These are phyloP conservation scores for Syncephalastrum racemosum DNA, from an alignment of 371 early-diverging fungal species.

Conservation along the genomic window DNA sequence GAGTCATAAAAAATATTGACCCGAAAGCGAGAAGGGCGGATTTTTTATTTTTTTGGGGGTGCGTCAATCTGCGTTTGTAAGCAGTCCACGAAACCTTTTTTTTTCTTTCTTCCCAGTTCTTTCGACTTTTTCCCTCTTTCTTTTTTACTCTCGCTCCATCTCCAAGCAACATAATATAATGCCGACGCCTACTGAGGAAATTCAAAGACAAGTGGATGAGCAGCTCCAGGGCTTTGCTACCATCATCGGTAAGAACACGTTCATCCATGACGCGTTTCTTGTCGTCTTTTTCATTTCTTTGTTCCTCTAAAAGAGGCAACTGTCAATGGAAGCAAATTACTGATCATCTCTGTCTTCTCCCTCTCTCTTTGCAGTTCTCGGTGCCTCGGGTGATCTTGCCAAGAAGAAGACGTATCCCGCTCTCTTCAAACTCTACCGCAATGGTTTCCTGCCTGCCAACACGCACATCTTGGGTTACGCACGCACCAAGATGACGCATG, in stretches of 20 bases:
- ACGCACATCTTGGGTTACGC: conserved; percentile 93
- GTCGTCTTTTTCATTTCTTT: too few species aligned
- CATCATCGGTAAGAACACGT: conserved; percentile 48
- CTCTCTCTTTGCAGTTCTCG: conserved; percentile 59
- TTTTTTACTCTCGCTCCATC: neutral
- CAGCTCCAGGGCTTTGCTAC: conserved; percentile 47
- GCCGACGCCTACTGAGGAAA: conserved; percentile 39
- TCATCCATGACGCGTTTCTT: neutral
- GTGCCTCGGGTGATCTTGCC: conserved; percentile 92
- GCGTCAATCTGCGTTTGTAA: conserved; percentile 11
- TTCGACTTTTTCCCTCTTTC: conserved; percentile 5
- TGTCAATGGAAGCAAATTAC: too few species aligned
- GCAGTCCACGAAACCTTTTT: conserved; percentile 9
- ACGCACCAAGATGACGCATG: conserved; percentile 79
- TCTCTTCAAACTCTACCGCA: conserved; percentile 80
- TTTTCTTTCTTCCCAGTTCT: conserved; percentile 13
- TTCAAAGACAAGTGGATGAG: conserved; percentile 36
- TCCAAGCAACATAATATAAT: conserved; percentile 8
- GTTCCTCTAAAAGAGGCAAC: too few species aligned
- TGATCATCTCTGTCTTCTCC: neutral
- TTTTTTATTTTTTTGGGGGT: too few species aligned
- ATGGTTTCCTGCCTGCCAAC: conserved; percentile 76
- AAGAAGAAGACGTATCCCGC: conserved; percentile 98
- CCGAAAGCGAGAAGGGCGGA: too few species aligned
- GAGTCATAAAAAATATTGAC: too few species aligned